phyloP scores from a whole-genome alignment of 805 yeast genomes.

The Candida jianshihensis region DNA sequence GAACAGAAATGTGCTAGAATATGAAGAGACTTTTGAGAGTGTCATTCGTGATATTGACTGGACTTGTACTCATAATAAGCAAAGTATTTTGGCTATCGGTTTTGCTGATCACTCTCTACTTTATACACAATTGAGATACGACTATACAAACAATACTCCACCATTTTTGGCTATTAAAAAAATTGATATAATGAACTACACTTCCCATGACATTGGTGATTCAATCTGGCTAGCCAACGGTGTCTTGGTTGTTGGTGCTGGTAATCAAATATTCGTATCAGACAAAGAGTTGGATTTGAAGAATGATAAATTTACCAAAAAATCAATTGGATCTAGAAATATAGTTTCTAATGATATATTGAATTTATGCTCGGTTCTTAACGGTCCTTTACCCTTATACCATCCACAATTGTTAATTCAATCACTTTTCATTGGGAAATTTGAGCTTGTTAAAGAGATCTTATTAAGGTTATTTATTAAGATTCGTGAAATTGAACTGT shows the following conservation, averaged over 20 bases:
- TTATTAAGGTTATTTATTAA: constrained; percentile 44
- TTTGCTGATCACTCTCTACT: constrained; percentile 55
- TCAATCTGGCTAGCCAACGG: constrained; percentile 82
- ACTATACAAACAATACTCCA: constrained; percentile 76
- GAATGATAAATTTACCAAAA: constrained; percentile 42
- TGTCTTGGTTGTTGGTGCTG: constrained; percentile 74
- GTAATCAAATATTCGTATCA: constrained; percentile 81
- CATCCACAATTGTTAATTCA: constrained; percentile 89
- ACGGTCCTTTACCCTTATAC: constrained; percentile 85
- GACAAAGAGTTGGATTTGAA: constrained; percentile 56
- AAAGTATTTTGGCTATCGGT: constrained; percentile 76
- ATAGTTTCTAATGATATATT: constrained; percentile 50
- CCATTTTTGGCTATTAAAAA: constrained; percentile 71
- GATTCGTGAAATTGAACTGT: constrained; percentile 48
- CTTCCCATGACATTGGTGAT: constrained; percentile 82
- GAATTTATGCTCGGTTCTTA: constrained; percentile 66
- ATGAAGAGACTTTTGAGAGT: constrained; percentile 34
- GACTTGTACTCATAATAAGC: constrained; percentile 63
- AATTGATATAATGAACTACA: constrained; percentile 62
- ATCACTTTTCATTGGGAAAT: constrained; percentile 54
- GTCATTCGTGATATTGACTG: constrained; percentile 73
- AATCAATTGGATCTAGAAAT: constrained; percentile 51
- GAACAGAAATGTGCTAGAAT: constrained; percentile 59
- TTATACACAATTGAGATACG: constrained; percentile 80
- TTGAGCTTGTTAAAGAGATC: constrained; percentile 47